These are phyloP conservation scores for Solanum sitiens DNA, from an alignment of 257 asterid genomes.

Conservation along the genomic window DNA sequence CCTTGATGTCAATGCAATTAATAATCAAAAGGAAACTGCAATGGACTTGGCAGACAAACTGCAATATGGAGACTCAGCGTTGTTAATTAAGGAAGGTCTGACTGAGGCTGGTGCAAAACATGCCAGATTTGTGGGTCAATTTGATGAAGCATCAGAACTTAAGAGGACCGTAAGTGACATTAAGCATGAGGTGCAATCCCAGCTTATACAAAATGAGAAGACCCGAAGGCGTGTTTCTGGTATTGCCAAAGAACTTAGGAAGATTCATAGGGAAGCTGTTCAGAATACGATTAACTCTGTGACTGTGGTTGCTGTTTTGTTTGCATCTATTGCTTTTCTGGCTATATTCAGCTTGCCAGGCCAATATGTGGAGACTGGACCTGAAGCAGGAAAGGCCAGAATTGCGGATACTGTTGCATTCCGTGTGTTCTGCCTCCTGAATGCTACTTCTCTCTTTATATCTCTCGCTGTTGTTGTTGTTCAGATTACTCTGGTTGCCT, in stretches of 20 bases:
- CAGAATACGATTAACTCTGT: constrained; percentile 89
- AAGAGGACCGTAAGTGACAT: constrained; percentile 94
- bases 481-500: constrained; percentile 85
- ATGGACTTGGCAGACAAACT: constrained; percentile 96
- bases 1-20: constrained; percentile 60
- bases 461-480: constrained; percentile 87
- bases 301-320: constrained; percentile 83
- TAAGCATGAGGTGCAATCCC: constrained; percentile 89
- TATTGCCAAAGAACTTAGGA: constrained; percentile 90
- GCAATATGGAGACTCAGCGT: constrained; percentile 60
- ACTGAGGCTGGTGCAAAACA: constrained; percentile 81
- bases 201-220: constrained; percentile 77
- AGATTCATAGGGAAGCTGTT: constrained; percentile 87
- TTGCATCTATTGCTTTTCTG: constrained; percentile 87
- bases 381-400: constrained; percentile 49
- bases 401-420: constrained; percentile 46
- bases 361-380: constrained; percentile 32
- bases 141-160: constrained; percentile 70
- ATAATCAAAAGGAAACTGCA: constrained; percentile 72
- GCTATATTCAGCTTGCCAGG: constrained; percentile 95
- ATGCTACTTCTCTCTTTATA: constrained; percentile 79
- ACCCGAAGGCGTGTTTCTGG: constrained; percentile 89
- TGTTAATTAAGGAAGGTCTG: constrained; percentile 61
- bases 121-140: constrained; percentile 56
- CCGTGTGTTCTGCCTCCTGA: constrained; percentile 70